Evolutionary conservation across 1,139 yeast species (phyloP), one percentile per base, ranked within the genome.

Genomic region (Debaryomyces sp.): DNA sequence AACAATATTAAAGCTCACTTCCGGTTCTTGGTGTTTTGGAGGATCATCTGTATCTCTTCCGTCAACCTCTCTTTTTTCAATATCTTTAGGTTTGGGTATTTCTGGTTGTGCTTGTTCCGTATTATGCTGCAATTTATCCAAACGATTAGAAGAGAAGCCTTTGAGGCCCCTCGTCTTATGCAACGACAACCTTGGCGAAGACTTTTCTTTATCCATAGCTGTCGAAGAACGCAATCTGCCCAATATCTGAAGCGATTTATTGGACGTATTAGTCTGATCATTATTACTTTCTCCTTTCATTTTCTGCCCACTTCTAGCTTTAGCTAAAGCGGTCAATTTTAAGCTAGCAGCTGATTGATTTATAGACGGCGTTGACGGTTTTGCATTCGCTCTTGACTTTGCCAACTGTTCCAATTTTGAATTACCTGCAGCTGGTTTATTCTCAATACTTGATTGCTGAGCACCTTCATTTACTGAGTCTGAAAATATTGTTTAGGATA

Each of bases 271-370:
- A 10, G 15, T 9, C 23, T 32, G 21, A 23, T 9, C 32, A 26
- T 24, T 43, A 9, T 39, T 7, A 24, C 5, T 17, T 21, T 12
- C 27, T 13, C 23, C 38, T 15, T 44, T 30, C 15, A 7, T 40
- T 21, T 26, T 27, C 39, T 36, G 34, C 13, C 12, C 26, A 10
- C 73, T 70, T 53, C 81, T 64, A 17, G 74, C 67, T 54, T 71
- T 73, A 2, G 84, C 84, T 54, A 82, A 67, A 2, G 76, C 72
- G 10, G 82, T 75, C 43, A 81, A 63, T 56, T 78, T 80, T 1
- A 80, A 73, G 2, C 46, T 24, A 26, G 46, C 29, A 27, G 21
- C 22, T 5, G 33, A 18, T 29, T 39, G n/a, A 22, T 12, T 10
- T 29, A 17, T 8, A 2, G n/a, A 17, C 18, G 15, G 18, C 5